phyloP scores from a whole-genome alignment of 2,329 filamentous ascomycete genomes.

The Pseudogymnoascus sp. region DNA sequence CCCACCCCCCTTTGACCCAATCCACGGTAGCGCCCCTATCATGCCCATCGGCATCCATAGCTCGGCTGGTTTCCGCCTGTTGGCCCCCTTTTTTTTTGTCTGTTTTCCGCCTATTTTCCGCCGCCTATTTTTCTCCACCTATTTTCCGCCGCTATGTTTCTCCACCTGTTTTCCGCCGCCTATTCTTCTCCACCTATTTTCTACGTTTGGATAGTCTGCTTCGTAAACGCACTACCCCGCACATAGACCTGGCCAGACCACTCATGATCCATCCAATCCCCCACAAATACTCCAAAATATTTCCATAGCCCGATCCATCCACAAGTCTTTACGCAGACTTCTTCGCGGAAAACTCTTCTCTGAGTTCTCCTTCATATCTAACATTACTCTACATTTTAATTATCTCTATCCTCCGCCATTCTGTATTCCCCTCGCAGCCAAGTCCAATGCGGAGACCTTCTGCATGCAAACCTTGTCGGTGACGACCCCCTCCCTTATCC shows the following conservation, averaged over 20 bases:
- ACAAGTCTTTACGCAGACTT: neutral
- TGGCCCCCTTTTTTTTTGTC: too few species aligned
- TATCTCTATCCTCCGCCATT: neutral
- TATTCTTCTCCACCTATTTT: neutral
- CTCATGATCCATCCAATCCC: neutral
- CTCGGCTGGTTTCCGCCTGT: neutral
- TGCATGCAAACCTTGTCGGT: slow-evolving; percentile 3
- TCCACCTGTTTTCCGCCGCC: neutral
- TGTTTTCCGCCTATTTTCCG: neutral
- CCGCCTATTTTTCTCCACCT: neutral
- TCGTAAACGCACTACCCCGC: neutral
- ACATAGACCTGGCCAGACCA: neutral
- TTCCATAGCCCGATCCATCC: neutral
- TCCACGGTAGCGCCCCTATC: too few species aligned
- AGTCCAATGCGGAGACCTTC: slow-evolving; percentile 1
- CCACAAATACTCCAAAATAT: neutral
- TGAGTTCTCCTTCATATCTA: neutral
- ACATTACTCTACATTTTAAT: neutral
- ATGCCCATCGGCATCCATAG: neutral
- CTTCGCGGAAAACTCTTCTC: neutral
- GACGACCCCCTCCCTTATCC: neutral
- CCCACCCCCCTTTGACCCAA: too few species aligned
- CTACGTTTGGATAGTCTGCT: neutral
- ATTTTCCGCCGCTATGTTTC: neutral
- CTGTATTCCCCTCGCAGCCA: neutral